Base-by-base conservation (phyloP, 2,329 filamentous ascomycete genomes). In the Xylariaceae sp. region DNA sequence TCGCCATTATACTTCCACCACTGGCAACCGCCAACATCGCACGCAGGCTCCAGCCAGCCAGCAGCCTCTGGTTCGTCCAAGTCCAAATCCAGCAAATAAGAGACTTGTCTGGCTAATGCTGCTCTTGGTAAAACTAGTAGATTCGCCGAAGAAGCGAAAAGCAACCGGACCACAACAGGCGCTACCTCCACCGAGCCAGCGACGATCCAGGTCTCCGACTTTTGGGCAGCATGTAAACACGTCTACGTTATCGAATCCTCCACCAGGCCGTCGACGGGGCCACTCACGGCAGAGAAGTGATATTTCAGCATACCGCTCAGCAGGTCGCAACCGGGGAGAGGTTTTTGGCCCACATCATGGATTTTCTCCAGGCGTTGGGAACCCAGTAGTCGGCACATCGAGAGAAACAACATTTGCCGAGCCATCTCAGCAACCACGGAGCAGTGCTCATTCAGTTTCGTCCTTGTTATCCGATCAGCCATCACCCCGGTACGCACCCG, bases 1-100 rank as follows among this genome's bases (percentile, higher is more conserved):
- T 85, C 88, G 0, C 88, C 87, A 18, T 89, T 96, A 41, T 94
- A 91, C 72, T 96, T 96, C 70, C 91, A 96, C 68, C 91, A 96
- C 69, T 96, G 92, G 91, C 89, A 93, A 55, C 92, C 92, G 39
- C 92, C 92, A 11, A 82, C 80, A 18, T 82, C 84, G 58, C 81
- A 89, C 72, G 77, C 79, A 60, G 75, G 78, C 69, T 78, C 81
- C 52, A 84, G 85, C 65, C 86, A 88, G 69, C 87, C 88, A 56
- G 83, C 82, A 66, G 88, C 88, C 58, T 87, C 88, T 76, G 86
- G 87, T 84, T 87, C 84, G 85, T 84, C 78, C 72, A 82, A 76
- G 69, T 72, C 71, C 67, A 81, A 79, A 72, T 75, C 62, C 57
- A 70, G 69, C 62, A 67, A 76, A 76, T 71, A 72, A 57, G 35